phyloP scores from a whole-genome alignment of 2,329 filamentous ascomycete genomes.

The Sphaerostilbella broomeana region DNA sequence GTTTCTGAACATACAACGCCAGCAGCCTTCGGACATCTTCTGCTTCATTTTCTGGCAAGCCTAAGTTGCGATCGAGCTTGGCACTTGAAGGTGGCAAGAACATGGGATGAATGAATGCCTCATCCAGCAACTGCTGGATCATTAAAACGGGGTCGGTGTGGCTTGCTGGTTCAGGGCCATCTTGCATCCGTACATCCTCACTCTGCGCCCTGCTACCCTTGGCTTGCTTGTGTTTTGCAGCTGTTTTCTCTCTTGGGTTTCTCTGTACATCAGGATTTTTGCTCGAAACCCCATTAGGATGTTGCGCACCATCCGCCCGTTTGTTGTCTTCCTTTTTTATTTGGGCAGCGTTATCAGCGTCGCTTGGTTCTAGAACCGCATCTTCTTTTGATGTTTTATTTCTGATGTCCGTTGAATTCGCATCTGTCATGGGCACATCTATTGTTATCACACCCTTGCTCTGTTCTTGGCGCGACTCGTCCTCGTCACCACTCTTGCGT shows the following conservation, averaged over 20 bases:
- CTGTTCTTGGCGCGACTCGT: slow-evolving; percentile 9
- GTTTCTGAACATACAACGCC: slow-evolving; percentile 74
- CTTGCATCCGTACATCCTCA: slow-evolving; percentile 17
- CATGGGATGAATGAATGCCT: slow-evolving; percentile 64
- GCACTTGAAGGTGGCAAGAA: slow-evolving; percentile 60
- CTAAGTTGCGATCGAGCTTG: slow-evolving; percentile 61
- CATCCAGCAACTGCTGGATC: slow-evolving; percentile 22
- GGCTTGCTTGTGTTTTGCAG: neutral
- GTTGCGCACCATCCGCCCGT: neutral
- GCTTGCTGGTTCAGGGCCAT: slow-evolving; percentile 25
- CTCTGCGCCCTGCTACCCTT: slow-evolving; percentile 15
- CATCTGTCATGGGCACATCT: slow-evolving; percentile 28
- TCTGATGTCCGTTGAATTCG: slow-evolving; percentile 18
- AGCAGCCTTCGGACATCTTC: slow-evolving; percentile 70
- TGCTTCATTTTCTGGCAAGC: slow-evolving; percentile 66
- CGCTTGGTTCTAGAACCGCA: slow-evolving; percentile 10
- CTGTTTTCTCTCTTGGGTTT: slow-evolving; percentile 1
- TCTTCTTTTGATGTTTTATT: slow-evolving; percentile 15
- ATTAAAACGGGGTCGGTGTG: slow-evolving; percentile 24
- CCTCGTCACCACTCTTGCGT: slow-evolving; percentile 6
- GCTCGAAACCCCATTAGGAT: slow-evolving; percentile 1
- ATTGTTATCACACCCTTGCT: slow-evolving; percentile 13
- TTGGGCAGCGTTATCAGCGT: slow-evolving; percentile 1
- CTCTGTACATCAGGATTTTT: too few relatives aligned
- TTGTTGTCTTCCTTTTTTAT: slow-evolving; percentile 2